Evolutionary conservation across 129 eudicot species (phyloP), one percentile per base, ranked within the genome.

Genomic region (Saussurea involucrata): DNA sequence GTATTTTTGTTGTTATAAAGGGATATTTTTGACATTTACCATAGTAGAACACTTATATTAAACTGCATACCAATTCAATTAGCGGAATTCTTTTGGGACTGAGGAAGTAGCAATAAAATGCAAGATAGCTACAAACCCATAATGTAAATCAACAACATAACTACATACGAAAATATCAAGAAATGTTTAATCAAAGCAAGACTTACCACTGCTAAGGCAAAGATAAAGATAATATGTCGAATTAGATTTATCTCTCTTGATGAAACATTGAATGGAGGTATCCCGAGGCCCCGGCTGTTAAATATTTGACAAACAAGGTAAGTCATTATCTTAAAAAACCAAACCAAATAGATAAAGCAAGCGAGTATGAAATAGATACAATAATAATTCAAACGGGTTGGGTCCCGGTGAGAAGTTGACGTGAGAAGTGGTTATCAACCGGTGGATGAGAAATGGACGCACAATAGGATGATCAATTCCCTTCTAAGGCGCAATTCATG

Each of bases 221-320:
- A 92, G 94, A 86, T 85, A 92, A 37, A 92, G 89, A 79, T 85
- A 90, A 76, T 92, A 92, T 0, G 97, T 93, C 24, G 86, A 83
- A 69, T 88, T 93, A 17, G 95, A 83, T 82, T 82, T 93, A 76
- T 93, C 89, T 71, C 98, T 88, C 90, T 90, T 93, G 63, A 93
- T 93, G 78, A 88, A 90, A 81, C 98, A 93, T 80, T 93, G 97
- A 60, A 93, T 88, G 61, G 87, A 80, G 80, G 91, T 93, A 82
- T 90, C 97, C 79, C 93, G 86, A 15, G 86, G 79, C 58, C 98
- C 98, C 11, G 98, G 98, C 98, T 93, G 95, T 77, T 77, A 31
- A 75, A 75, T 70, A 68, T 24, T 74, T 40, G 61, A 53, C 40
- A 34, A 82, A 60, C 53, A 73, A 6, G 8, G 58, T 31, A 58